Evolutionary conservation across 2,329 filamentous ascomycete species (phyloP).

Genomic region (Sphaerulina vaccinii): DNA sequence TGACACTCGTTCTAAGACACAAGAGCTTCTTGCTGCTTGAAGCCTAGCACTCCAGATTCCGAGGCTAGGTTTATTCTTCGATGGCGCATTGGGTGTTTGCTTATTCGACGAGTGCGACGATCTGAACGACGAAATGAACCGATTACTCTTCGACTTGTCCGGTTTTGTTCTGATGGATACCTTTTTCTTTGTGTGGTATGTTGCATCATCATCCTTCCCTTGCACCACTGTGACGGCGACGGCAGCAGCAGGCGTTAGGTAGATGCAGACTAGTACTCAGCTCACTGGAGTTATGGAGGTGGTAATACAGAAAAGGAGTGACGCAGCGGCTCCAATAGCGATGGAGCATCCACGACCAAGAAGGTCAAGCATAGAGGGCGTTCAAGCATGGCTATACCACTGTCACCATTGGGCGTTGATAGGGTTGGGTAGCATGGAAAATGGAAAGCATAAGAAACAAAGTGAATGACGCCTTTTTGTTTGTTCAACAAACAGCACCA

Average conservation of each 20-base stretch:
- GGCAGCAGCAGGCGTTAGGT: conserved; percentile 8
- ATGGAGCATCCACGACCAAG: conserved; percentile 7
- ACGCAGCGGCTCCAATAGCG: conserved; percentile 5
- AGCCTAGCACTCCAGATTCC: conserved; percentile 14
- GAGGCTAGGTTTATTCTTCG: conserved; percentile 21
- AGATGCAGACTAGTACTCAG: conserved; percentile 6
- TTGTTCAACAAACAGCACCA: background rate
- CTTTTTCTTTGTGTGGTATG: conserved; percentile 27
- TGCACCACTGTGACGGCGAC: conserved; percentile 15
- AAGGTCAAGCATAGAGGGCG: conserved; percentile 16
- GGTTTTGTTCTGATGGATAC: conserved; percentile 12
- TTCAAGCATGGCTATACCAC: conserved; percentile 7
- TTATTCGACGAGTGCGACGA: conserved; percentile 26
- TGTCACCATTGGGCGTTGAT: conserved; percentile 14
- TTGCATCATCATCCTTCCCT: conserved; percentile 18
- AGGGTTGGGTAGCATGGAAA: conserved; percentile 25
- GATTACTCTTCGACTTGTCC: conserved; percentile 23
- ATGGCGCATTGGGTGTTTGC: conserved; percentile 22
- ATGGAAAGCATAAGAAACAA: conserved; percentile 18
- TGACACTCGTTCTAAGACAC: conserved; percentile 20
- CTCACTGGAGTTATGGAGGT: conserved; percentile 17
- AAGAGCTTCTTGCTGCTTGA: conserved; percentile 17
- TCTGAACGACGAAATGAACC: conserved; percentile 28
- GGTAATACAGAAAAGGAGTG: conserved; percentile 14
- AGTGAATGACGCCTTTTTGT: background rate